Evolutionary conservation across 176 grass and related monocot species (phyloP).

Genomic region (Avena eriantha): DNA sequence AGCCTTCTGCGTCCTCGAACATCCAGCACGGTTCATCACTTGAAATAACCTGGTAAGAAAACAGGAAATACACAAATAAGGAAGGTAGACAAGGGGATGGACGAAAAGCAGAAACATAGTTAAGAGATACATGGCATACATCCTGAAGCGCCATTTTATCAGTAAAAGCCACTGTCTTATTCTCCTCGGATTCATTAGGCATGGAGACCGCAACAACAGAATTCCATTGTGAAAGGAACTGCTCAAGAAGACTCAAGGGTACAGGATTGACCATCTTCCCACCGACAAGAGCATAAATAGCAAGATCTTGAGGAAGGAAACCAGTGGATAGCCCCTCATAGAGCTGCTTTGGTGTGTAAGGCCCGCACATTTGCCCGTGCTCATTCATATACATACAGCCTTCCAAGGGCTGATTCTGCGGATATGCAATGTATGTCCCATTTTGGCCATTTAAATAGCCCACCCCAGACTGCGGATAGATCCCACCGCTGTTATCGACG

Average conservation of each 20-base stretch:
- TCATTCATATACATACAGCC: constrained; percentile 88
- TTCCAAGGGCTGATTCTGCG: constrained; percentile 47
- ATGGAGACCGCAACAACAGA: neutral
- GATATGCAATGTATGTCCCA: neutral
- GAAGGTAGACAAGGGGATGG: constrained; percentile 1
- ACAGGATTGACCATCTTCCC: constrained; percentile 64
- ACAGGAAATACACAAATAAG: constrained; percentile 28
- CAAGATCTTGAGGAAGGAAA: constrained; percentile 75
- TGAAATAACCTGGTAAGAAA: constrained; percentile 58
- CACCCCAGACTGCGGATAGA: constrained; percentile 23
- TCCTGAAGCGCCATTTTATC: constrained; percentile 39
- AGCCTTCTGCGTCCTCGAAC: constrained; percentile 85
- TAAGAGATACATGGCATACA: constrained; percentile 47
- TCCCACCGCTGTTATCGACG: constrained; percentile 20
- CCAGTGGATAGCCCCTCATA: constrained; percentile 71
- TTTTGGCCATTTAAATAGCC: constrained; percentile 29
- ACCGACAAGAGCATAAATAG: constrained; percentile 73
- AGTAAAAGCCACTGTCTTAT: constrained; percentile 21
- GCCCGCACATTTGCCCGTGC: constrained; percentile 85
- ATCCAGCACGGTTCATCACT: constrained; percentile 89
- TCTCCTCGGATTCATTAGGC: neutral
- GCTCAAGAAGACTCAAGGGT: constrained; percentile 66
- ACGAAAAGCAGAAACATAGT: constrained; percentile 10
- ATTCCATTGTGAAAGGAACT: constrained; percentile 56
- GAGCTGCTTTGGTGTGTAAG: constrained; percentile 77